Base-by-base conservation (phyloP, 23 red algal genomes). In the Gracilariopsis chorda region DNA sequence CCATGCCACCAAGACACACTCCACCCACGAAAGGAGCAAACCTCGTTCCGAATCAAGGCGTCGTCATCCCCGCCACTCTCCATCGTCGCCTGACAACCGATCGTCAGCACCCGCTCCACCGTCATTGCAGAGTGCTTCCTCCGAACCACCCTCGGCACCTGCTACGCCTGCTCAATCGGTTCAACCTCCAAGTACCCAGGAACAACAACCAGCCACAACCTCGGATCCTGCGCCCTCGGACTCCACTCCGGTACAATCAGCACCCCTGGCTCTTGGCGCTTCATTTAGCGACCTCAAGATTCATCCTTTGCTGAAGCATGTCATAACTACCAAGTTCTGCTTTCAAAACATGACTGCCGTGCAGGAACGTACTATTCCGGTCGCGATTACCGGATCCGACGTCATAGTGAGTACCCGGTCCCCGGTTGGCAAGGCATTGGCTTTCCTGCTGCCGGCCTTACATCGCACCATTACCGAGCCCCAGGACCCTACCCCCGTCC, bases 361-460 rank as follows among this genome's bases (percentile, higher is more conserved):
- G 27, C 95, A 98, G 85, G 67, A 73, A 23, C 69, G 65, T 21
- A 57, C 77, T 10, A 87, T 98, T 17, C 95, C 95, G 17, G 51
- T 92, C 24, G 64, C 90, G 10, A 45, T 98, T 28, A 51, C 28
- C 27, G 91, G 95, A 4, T 46, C 71, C n/a, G 95, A 98, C 78
- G 86, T 94, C 20, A 34, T 98, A 39, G 73, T 53, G n/a, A 94
- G 82, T 80, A 81, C 91, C 28, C 85, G 80, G 47, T 94, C 95
- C 25, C 91, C 90, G 23, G 82, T 86, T 16, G 95, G 95, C 7
- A 98, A 94, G 78, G 92, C 91, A 41, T 73, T 92, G 16, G 91
- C 95, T n/a, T 98, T 94, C 55, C 64, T 94, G 6, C 32, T 91
- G 2, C 95, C 95, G 17, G 73, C 84, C 29, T 83, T 98, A 36